A percentile compares a stretch with the other conserved stretches of the same genome.
Conservation (phyloP, 345 rosid genomes). For the Eucalyptus coolabah region DNA sequence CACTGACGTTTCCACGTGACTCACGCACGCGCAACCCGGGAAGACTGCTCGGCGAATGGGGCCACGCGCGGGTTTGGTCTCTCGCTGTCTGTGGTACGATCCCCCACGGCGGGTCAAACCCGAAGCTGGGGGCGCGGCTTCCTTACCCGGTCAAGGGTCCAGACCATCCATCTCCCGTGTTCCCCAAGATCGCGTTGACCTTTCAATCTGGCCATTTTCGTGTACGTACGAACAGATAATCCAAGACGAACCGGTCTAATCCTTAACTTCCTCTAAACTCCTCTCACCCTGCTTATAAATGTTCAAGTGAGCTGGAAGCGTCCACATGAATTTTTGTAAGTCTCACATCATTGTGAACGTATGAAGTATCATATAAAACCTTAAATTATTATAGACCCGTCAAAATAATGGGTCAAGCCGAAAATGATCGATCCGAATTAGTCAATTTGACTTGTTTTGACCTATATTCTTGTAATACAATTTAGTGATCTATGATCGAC, state of each 20-base stretch:
- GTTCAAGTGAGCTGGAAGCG: too few relatives aligned
- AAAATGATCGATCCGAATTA: too few relatives aligned
- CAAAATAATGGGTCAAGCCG: fast-evolving
- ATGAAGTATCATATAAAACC: neutral
- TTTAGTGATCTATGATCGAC: fast-evolving
- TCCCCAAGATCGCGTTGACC: neutral
- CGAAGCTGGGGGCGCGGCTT: neutral
- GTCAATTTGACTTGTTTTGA: fast-evolving
- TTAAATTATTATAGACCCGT: neutral
- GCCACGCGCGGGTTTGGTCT: neutral
- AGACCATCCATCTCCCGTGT: neutral
- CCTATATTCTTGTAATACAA: fast-evolving
- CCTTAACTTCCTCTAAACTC: neutral
- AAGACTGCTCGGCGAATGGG: neutral
- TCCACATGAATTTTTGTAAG: neutral
- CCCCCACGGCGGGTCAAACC: neutral
- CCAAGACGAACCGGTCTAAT: neutral
- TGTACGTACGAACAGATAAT: neutral
- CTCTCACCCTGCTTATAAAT: neutral
- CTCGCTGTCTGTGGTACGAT: neutral
- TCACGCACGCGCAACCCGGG: neutral
- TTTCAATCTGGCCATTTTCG: neutral
- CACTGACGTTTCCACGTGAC: neutral
- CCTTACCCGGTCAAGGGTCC: neutral
- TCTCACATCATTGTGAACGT: neutral